Conservation (phyloP, 345 rosid genomes). For the Populus simonii region DNA sequence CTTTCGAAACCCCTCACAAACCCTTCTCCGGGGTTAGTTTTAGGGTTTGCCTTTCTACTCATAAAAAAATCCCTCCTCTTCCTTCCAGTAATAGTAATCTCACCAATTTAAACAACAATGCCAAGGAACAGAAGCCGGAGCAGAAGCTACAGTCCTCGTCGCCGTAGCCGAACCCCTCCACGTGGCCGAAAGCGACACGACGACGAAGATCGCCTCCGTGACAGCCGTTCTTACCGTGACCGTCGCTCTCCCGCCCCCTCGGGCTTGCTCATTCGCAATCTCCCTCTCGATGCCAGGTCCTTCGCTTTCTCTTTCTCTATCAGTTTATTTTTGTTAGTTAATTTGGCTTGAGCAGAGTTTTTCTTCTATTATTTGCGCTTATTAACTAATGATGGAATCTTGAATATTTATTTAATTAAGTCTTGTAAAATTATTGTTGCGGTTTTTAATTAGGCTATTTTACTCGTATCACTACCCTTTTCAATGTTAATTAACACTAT, state of each 20-base stretch:
- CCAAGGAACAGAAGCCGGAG: slow-evolving; percentile 67
- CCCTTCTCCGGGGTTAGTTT: slow-evolving; percentile 8
- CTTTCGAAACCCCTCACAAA: slow-evolving; percentile 17
- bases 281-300: slow-evolving; percentile 87
- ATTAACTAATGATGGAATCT: background rate
- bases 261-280: slow-evolving; percentile 88
- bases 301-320: background rate
- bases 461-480: background rate
- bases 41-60: slow-evolving; percentile 20
- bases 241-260: slow-evolving; percentile 84
- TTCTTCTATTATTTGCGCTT: background rate
- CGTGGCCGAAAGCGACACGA: slow-evolving; percentile 60
- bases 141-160: slow-evolving; percentile 83
- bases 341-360: background rate
- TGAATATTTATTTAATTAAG: background rate
- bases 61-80: background rate
- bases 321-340: background rate
- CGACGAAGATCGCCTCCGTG: slow-evolving; percentile 40
- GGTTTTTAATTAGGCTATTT: background rate
- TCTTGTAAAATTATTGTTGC: background rate
- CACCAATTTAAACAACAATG: slow-evolving; percentile 31
- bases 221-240: slow-evolving; percentile 55
- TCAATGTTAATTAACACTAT: background rate
- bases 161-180: slow-evolving; percentile 55
- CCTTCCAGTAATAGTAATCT: background rate